Evolutionary conservation across 2,329 filamentous ascomycete species (phyloP).

Genomic region (Sclerotinia borealis): DNA sequence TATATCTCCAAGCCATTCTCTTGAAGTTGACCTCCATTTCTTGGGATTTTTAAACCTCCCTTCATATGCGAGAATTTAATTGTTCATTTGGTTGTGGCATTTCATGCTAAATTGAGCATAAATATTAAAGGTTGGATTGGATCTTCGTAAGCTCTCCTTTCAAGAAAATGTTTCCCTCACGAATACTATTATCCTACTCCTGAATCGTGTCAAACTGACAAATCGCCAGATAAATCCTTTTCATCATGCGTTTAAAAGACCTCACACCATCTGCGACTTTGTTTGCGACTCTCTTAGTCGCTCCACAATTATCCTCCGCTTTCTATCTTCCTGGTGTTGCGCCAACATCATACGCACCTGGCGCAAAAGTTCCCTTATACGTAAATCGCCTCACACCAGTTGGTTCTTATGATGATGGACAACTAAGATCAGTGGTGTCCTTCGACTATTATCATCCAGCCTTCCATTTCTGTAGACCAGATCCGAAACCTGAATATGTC

Average conservation of each 20-base stretch:
- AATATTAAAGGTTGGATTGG: neutral
- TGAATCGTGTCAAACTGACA: neutral
- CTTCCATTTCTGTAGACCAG: constrained; percentile 83
- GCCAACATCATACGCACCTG: constrained; percentile 80
- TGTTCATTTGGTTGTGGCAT: neutral
- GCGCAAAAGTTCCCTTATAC: constrained; percentile 75
- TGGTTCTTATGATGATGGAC: constrained; percentile 67
- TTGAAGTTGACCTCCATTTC: neutral
- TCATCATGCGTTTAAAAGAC: constrained; percentile 30
- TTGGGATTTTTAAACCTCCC: no score
- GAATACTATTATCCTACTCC: neutral
- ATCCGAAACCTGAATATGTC: constrained; percentile 69
- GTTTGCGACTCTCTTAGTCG: constrained; percentile 43
- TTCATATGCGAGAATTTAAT: neutral
- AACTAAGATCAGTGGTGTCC: constrained; percentile 85
- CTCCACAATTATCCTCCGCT: constrained; percentile 53
- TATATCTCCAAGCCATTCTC: neutral
- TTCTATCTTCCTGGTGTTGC: constrained; percentile 97
- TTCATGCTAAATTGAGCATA: constrained; percentile 4
- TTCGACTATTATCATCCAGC: constrained; percentile 91
- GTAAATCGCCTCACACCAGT: constrained; percentile 92
- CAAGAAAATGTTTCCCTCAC: neutral
- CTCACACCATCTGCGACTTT: constrained; percentile 40
- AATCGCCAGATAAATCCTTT: neutral
- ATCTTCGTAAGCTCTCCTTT: constrained; percentile 9